These are phyloP conservation scores for Cryptococcus sp. DNA, from an alignment of 1,284 basidiomycete genomes.

Conservation along the genomic window DNA sequence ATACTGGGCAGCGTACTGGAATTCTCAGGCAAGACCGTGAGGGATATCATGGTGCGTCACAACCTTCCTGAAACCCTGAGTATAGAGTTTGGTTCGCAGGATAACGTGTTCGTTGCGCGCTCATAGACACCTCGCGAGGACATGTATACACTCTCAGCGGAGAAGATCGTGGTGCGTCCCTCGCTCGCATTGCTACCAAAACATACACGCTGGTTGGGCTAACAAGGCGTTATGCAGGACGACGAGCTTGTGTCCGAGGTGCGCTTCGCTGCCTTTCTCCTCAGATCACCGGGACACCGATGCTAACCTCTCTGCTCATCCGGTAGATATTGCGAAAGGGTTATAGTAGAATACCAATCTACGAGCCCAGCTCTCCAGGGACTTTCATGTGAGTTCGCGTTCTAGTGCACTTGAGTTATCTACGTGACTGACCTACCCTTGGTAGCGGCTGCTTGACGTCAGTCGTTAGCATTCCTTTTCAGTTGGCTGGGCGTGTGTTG, in stretches of 20 bases:
- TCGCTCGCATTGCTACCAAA: neutral
- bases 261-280: conserved; percentile 51
- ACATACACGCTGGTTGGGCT: neutral
- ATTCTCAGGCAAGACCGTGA: conserved; percentile 76
- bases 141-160: conserved; percentile 53
- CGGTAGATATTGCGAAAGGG: conserved; percentile 29
- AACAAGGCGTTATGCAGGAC: conserved; percentile 30
- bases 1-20: conserved; percentile 83
- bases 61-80: too few species aligned
- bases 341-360: conserved; percentile 88
- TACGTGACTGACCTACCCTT: too few species aligned
- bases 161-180: conserved; percentile 51
- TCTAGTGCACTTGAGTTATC: neutral
- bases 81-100: too few species aligned
- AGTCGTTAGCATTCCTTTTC: neutral
- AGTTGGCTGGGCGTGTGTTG: conserved; percentile 16
- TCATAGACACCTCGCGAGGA: conserved; percentile 54
- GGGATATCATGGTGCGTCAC: conserved; percentile 65
- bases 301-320: too few species aligned
- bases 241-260: conserved; percentile 70
- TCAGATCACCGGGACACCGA: neutral
- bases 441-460: neutral
- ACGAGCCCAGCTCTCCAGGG: conserved; percentile 68
- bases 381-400: conserved; percentile 51
- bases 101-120: neutral